Evolutionary conservation across 2,329 filamentous ascomycete species (phyloP).

Genomic region (Tolypocladium tropicale): DNA sequence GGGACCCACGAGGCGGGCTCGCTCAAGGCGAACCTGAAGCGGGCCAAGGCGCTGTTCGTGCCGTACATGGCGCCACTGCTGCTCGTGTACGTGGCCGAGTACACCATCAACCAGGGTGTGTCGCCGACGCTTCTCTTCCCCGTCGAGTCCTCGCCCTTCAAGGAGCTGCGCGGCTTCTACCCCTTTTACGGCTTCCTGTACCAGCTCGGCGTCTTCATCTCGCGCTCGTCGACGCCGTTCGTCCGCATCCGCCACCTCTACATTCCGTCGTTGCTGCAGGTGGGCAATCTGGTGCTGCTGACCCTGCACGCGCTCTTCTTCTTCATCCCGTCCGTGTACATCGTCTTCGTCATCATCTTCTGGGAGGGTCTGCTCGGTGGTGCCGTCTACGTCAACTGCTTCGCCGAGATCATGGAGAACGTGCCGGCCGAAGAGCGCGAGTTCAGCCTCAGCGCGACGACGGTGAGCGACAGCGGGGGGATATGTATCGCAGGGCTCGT

Average conservation of each 20-base stretch:
- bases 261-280: conserved; percentile 69
- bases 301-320: conserved; percentile 66
- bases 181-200: conserved; percentile 93
- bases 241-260: conserved; percentile 74
- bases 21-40: conserved; percentile 46
- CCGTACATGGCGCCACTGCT: conserved; percentile 83
- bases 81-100: conserved; percentile 90
- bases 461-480: conserved; percentile 82
- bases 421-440: conserved; percentile 71
- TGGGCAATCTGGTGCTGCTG: conserved; percentile 65
- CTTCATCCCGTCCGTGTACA: conserved; percentile 75
- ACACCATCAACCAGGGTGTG: conserved; percentile 94
- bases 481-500: conserved; percentile 83
- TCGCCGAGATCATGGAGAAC: conserved; percentile 84
- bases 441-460: conserved; percentile 83
- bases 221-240: conserved; percentile 83
- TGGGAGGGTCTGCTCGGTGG: conserved; percentile 93
- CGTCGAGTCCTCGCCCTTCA: conserved; percentile 64
- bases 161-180: conserved; percentile 78
- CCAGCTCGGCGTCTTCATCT: conserved; percentile 90
- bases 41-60: conserved; percentile 60
- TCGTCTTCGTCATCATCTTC: conserved; percentile 78
- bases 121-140: conserved; percentile 85
- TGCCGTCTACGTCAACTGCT: conserved; percentile 90
- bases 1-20: conserved; percentile 17